Evolutionary conservation across 2,329 filamentous ascomycete genomes (phyloP).

Genomic region (Colletotrichum horii): DNA sequence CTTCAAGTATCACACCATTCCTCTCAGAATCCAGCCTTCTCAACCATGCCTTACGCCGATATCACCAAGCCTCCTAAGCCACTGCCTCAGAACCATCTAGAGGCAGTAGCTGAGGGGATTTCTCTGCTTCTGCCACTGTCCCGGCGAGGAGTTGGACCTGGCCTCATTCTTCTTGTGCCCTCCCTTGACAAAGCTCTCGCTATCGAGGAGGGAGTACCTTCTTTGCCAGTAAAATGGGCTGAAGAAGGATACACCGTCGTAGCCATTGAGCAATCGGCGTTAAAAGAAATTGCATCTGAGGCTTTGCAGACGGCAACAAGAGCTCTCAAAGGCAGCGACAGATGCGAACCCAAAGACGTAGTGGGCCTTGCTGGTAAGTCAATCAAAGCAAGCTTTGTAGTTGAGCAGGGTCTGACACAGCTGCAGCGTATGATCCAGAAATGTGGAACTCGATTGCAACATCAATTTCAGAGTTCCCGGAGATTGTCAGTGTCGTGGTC

Average conservation of each 20-base stretch:
- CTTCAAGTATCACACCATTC: fast-evolving
- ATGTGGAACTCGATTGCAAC: neutral
- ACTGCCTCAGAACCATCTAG: neutral
- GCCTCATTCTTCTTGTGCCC: neutral
- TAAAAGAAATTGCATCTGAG: neutral
- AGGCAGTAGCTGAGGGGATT: neutral
- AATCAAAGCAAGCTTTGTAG: neutral
- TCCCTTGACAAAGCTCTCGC: neutral
- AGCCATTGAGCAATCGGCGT: constrained; percentile 48
- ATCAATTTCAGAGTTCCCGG: neutral
- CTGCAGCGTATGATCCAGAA: neutral
- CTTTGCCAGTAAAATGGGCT: constrained; percentile 69
- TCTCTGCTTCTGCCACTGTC: neutral
- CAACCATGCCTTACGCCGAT: neutral
- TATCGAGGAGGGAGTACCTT: constrained; percentile 45
- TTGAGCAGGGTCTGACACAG: neutral
- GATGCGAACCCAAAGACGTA: neutral
- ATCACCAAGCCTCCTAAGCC: neutral
- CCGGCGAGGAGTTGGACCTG: neutral
- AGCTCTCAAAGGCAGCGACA: neutral
- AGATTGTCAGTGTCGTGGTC: neutral
- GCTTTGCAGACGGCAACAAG: neutral
- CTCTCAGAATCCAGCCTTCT: neutral
- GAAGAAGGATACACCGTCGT: constrained; percentile 72
- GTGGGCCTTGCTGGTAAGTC: neutral